A percentile compares a stretch with the other conserved stretches of the same genome.
Conservation (phyloP, 345 rosid species). For the Capsella bursapastoris region DNA sequence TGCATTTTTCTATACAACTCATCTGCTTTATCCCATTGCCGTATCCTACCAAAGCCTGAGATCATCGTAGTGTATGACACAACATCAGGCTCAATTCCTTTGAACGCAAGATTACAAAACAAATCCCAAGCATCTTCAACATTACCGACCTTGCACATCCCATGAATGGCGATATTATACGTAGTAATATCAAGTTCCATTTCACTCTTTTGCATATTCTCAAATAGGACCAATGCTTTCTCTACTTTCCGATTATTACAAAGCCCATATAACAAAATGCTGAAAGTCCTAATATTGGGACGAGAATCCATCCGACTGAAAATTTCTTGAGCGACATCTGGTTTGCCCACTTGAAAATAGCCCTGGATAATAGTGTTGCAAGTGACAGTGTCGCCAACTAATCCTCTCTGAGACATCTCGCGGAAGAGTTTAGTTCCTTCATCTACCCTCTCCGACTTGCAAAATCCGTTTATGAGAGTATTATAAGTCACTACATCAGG, state of each 20-base stretch:
- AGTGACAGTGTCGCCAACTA: conserved; percentile 35
- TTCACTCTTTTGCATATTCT: conserved; percentile 35
- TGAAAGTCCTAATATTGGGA: conserved; percentile 38
- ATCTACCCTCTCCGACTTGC: conserved; percentile 42
- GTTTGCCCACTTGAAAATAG: conserved; percentile 37
- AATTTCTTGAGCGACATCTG: conserved; percentile 34
- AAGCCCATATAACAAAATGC: conserved; percentile 44
- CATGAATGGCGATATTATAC: conserved; percentile 43
- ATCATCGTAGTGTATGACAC: conserved; percentile 44
- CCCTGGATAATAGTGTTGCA: conserved; percentile 47
- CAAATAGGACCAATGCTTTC: conserved; percentile 40
- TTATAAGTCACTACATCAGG: conserved; percentile 43
- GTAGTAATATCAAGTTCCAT: conserved; percentile 28
- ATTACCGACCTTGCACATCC: conserved; percentile 46
- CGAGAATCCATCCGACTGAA: conserved; percentile 40
- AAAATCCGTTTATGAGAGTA: conserved; percentile 46
- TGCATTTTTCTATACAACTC: conserved; percentile 44
- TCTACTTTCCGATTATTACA: conserved; percentile 38
- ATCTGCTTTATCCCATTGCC: conserved; percentile 39
- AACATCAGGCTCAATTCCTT: conserved; percentile 41
- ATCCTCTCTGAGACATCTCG: conserved; percentile 39
- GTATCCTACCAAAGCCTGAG: conserved; percentile 41
- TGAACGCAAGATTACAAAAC: conserved; percentile 21
- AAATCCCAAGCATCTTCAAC: conserved; percentile 46
- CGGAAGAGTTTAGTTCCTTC: conserved; percentile 37